Conservation (phyloP, 768 basidiomycete genomes). For the Mycena amicta region DNA sequence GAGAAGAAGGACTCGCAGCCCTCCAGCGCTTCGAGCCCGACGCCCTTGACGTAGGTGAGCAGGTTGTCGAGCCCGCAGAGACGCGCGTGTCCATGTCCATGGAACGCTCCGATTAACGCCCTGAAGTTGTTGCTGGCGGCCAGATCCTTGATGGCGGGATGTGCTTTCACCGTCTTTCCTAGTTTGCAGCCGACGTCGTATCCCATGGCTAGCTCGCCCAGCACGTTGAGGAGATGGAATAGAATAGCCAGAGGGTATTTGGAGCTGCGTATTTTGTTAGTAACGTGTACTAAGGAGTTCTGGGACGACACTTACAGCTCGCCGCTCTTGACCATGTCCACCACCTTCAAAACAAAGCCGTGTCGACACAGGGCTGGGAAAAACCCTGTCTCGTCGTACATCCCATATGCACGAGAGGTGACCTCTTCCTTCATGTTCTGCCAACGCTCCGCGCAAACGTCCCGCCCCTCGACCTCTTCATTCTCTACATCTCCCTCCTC, state of each 20-base stretch:
- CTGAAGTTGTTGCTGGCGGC: background rate
- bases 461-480: too few species aligned
- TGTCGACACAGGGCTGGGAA: conserved; percentile 39
- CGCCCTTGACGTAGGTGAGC: background rate
- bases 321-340: conserved; percentile 37
- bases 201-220: background rate
- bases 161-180: background rate
- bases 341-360: conserved; percentile 31
- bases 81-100: background rate
- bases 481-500: too few species aligned
- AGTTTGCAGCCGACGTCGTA: conserved; percentile 21
- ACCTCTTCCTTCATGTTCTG: background rate
- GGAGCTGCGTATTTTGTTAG: background rate
- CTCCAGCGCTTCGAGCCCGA: conserved; percentile 17
- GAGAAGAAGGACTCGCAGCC: conserved; percentile 12
- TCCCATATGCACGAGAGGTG: background rate
- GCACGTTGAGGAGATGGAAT: background rate
- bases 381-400: conserved; percentile 38
- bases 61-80: background rate
- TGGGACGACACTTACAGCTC: conserved; percentile 38
- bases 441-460: too few species aligned
- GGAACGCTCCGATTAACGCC: conserved; percentile 2
- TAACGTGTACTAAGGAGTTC: background rate
- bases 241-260: conserved; percentile 13
- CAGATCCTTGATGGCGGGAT: background rate